These are phyloP conservation scores for Nemania serpens DNA, from an alignment of 2,329 filamentous ascomycete genomes.

Conservation along the genomic window DNA sequence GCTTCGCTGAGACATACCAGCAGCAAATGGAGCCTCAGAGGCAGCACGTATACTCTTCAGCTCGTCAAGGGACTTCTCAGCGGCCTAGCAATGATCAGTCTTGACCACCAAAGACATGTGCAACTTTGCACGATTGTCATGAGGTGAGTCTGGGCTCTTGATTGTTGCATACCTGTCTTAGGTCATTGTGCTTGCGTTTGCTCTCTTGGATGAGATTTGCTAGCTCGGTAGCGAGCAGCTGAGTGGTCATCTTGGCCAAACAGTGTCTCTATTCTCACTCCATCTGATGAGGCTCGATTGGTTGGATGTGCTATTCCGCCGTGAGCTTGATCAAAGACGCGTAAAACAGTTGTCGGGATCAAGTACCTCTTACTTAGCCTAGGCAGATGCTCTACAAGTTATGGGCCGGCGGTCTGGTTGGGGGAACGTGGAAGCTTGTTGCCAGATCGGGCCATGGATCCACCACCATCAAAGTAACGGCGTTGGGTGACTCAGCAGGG, in stretches of 20 bases:
- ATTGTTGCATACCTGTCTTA: constrained; percentile 69
- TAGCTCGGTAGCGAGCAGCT: constrained; percentile 86
- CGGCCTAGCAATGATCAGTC: constrained; percentile 61
- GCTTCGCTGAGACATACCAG: constrained; percentile 54
- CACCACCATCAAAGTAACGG: not conserved
- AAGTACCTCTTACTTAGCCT: not conserved
- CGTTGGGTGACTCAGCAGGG: too few relatives aligned
- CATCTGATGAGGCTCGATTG: constrained; percentile 15
- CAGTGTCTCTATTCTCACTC: constrained; percentile 28
- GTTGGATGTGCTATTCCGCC: not conserved
- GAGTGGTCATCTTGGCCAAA: constrained; percentile 76
- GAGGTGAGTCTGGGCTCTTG: not conserved
- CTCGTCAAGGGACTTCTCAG: constrained; percentile 91
- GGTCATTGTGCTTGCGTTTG: constrained; percentile 89
- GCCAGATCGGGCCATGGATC: constrained; percentile 36
- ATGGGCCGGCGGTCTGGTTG: constrained; percentile 3
- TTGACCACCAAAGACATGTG: not conserved
- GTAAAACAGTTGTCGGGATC: not conserved
- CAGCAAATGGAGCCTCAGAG: constrained; percentile 76
- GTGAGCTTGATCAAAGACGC: not conserved
- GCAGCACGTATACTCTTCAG: constrained; percentile 75
- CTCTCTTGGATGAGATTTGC: constrained; percentile 92
- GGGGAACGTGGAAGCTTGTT: constrained; percentile 34
- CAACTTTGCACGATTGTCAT: not conserved
- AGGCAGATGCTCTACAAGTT: too few relatives aligned